A percentile compares a stretch with the other conserved stretches of the same genome.
Conservation (phyloP, 1,139 yeast species). For the Pichia sp. region DNA sequence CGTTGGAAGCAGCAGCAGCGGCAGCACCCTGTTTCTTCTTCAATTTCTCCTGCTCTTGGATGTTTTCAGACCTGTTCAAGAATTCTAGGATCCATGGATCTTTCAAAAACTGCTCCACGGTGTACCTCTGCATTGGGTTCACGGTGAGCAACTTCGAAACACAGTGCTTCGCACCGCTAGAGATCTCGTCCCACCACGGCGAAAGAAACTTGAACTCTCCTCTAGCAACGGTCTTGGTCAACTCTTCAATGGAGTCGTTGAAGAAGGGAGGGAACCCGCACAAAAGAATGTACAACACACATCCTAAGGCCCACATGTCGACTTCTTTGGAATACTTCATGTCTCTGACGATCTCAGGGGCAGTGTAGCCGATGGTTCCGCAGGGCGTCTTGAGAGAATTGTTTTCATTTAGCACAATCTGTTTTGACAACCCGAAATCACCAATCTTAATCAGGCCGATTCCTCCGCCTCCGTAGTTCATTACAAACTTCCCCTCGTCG, state of each 20-base stretch:
- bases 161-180: slow-evolving; percentile 72
- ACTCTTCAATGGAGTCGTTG: slow-evolving; percentile 77
- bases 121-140: slow-evolving; percentile 71
- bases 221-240: slow-evolving; percentile 75
- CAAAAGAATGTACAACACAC: slow-evolving; percentile 80
- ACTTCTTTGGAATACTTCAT: slow-evolving; percentile 85
- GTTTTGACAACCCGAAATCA: slow-evolving; percentile 85
- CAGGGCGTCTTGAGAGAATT: slow-evolving; percentile 70
- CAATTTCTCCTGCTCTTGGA: slow-evolving; percentile 2
- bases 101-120: slow-evolving; percentile 67
- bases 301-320: slow-evolving; percentile 95
- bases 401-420: slow-evolving; percentile 54
- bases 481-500: slow-evolving; percentile 81
- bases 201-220: slow-evolving; percentile 79
- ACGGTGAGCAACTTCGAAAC: slow-evolving; percentile 75
- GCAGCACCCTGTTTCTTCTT: neutral
- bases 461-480: slow-evolving; percentile 85
- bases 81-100: slow-evolving; percentile 76
- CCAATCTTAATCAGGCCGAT: slow-evolving; percentile 84
- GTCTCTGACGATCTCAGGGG: slow-evolving; percentile 89
- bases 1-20: neutral
- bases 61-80: slow-evolving; percentile 24
- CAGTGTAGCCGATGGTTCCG: slow-evolving; percentile 89
- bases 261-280: slow-evolving; percentile 98
- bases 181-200: slow-evolving; percentile 98